Percentiles rank a stretch among this genome's conserved stretches.
Conservation (phyloP, 2,329 filamentous ascomycete species). For the Pyrenophora graminea region DNA sequence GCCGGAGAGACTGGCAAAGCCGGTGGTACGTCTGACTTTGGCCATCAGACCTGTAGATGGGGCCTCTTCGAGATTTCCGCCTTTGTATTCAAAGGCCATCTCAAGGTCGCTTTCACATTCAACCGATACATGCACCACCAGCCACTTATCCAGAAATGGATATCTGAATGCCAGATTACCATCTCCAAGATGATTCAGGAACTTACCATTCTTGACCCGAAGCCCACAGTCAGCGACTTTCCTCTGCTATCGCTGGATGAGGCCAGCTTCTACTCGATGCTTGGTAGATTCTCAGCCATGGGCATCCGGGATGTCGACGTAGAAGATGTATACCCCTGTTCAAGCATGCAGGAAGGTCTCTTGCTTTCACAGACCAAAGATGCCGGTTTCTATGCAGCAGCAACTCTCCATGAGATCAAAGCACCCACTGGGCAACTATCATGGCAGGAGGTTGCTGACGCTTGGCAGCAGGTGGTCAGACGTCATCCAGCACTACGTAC, state of each 20-base stretch:
- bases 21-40: conserved; percentile 53
- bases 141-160: conserved; percentile 50
- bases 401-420: conserved; percentile 37
- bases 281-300: conserved; percentile 45
- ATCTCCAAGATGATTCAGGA: conserved; percentile 39
- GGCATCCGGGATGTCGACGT: conserved; percentile 45
- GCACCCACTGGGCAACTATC: conserved; percentile 14
- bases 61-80: conserved; percentile 59
- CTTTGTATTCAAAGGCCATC: conserved; percentile 51
- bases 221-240: conserved; percentile 51
- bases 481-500: conserved; percentile 40
- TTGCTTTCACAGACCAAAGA: conserved; percentile 39
- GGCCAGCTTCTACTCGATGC: conserved; percentile 46
- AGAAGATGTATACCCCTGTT: conserved; percentile 48
- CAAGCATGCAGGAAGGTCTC: conserved; percentile 41
- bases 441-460: conserved; percentile 24
- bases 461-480: conserved; percentile 36
- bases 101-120: conserved; percentile 58
- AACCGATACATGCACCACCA: conserved; percentile 56
- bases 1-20: conserved; percentile 53
- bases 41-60: conserved; percentile 51
- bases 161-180: conserved; percentile 44
- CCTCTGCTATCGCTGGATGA: conserved; percentile 53
- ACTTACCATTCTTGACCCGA: conserved; percentile 30
- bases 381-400: conserved; percentile 38